phyloP scores from a whole-genome alignment of 371 early-diverging fungal species.

The Nematocida homosporus region DNA sequence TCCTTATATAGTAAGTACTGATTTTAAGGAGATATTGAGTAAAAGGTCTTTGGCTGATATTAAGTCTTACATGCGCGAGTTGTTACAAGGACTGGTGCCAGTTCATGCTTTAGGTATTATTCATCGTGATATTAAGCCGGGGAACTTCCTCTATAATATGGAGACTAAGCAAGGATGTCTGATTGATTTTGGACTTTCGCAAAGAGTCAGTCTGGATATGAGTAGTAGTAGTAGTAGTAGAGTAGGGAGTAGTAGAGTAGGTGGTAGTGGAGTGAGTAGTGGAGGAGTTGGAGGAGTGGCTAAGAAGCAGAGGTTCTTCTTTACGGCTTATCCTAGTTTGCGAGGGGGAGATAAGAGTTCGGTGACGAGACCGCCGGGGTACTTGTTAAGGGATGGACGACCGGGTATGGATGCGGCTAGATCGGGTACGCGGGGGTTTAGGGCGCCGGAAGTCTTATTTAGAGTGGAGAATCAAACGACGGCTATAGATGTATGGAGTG shows the following conservation, averaged over 20 bases:
- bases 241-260: no score
- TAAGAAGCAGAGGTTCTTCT: constrained; percentile 44
- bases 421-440: constrained; percentile 94
- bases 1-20: constrained; percentile 79
- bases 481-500: constrained; percentile 87
- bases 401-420: constrained; percentile 76
- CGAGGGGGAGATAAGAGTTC: not conserved
- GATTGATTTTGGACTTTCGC: constrained; percentile 95
- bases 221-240: not conserved
- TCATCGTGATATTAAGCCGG: constrained; percentile 85
- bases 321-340: not conserved
- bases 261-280: no score
- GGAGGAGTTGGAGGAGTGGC: not conserved
- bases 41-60: constrained; percentile 71
- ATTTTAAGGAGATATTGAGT: constrained; percentile 73
- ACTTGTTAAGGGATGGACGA: constrained; percentile 68
- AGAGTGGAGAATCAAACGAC: constrained; percentile 76
- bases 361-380: constrained; percentile 64
- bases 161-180: constrained; percentile 74
- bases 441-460: constrained; percentile 90
- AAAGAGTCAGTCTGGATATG: constrained; percentile 67
- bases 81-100: constrained; percentile 72
- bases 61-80: constrained; percentile 74
- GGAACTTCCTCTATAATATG: constrained; percentile 82
- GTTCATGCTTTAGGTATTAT: constrained; percentile 71